Base-by-base conservation (phyloP, 345 rosid genomes). In the Viola odorata region DNA sequence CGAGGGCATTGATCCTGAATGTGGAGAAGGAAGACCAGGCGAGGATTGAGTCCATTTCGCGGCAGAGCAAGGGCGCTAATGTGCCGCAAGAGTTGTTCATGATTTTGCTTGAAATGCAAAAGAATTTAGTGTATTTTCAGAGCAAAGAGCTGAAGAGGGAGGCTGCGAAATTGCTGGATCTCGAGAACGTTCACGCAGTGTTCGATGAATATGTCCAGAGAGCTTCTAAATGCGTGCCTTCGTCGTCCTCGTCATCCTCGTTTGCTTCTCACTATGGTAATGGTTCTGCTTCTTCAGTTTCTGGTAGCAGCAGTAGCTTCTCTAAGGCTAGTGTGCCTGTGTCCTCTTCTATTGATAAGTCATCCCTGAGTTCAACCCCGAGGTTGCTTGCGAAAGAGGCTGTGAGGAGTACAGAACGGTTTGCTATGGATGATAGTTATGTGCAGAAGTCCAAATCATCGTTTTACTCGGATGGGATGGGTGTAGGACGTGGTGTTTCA, bases 181-280 rank as follows among this genome's bases (percentile, higher is more conserved):
- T 94, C 15, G 97, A 94, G 56, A 71, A 68, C 55, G 59, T 75
- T 36, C 99, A 94, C 59, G 57, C 75, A 0, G 9, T 83, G 67
- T 94, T 90, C 74, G 97, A 90, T 65, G 91, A 84, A 13, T 80
- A 72, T 63, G 83, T 94, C 58, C 96, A 88, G 67, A 86, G 91
- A 77, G 99, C 97, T 64, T 84, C 92, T 6, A 60, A 64, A 53
- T 94, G 97, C 53, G 53, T 89, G 41, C 70, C 79, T 50, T 68
- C 86, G 6, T 65, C 87, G 5, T 61, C 82, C 51, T 64, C 82
- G 38, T 50, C 83, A 4, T 52, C 72, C 4, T 60, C 77, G 6
- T 3, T 59, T 41, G 6, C 63, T 39, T 17, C 50, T 40, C 54
- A 41, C 57, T 73, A 62, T 64, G 73, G 77, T 41, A 61, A 64